Conservation (phyloP, 176 grass and related monocot species). For the Phoenix dactylifera region DNA sequence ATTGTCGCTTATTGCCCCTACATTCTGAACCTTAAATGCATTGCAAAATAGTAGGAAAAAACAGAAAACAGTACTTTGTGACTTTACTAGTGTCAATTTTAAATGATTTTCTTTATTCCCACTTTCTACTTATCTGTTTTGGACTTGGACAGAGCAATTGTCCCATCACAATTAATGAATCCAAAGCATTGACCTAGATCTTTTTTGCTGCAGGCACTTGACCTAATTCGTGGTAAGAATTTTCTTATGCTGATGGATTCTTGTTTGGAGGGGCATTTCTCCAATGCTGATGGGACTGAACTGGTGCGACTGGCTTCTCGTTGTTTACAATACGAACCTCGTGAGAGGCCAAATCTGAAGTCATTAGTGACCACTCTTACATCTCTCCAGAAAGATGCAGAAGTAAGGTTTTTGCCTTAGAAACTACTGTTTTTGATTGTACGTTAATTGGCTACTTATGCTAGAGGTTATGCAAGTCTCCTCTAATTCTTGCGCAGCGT, state of each 20-base stretch:
- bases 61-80: no score
- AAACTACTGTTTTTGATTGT: neutral
- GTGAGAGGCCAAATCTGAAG: constrained; percentile 65
- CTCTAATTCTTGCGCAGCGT: no score
- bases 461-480: no score
- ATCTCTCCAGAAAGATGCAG: constrained; percentile 64
- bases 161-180: neutral
- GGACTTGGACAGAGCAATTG: no score
- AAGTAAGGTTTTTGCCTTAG: constrained; percentile 39
- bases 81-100: no score
- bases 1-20: no score
- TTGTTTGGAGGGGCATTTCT: constrained; percentile 89
- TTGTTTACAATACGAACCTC: constrained; percentile 84
- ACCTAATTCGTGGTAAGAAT: constrained; percentile 69
- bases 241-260: constrained; percentile 71
- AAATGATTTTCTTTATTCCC: no score
- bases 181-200: neutral
- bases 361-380: constrained; percentile 54
- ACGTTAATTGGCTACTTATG: no score
- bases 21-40: no score
- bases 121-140: no score
- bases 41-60: no score
- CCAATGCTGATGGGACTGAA: constrained; percentile 66
- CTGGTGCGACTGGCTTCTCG: constrained; percentile 69
- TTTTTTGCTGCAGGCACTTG: constrained; percentile 57